Base-by-base conservation (phyloP, 768 basidiomycete genomes). In the Leucocoprinus birnbaumii region DNA sequence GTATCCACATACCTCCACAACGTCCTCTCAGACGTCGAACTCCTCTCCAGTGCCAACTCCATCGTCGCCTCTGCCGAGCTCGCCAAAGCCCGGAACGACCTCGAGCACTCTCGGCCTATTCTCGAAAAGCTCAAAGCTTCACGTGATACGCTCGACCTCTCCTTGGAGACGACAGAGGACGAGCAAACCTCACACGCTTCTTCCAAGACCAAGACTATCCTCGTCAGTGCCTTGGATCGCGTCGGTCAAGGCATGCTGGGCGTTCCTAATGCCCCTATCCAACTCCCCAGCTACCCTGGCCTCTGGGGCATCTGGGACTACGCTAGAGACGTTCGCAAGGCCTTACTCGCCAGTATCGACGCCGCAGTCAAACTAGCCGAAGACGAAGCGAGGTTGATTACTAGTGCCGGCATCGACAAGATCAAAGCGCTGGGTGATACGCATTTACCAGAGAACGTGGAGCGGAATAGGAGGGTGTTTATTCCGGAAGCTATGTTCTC, bases 401-500 rank as follows among this genome's bases (percentile, higher is more conserved):
- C 94, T 1, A 76, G 75, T 3, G 65, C 69, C 6, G 85, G 88
- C 41, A 89, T 98, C 21, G 71, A 80, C 31, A 77, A 78, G 59
- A 82, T 97, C 58, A 73, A 76, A 38, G 71, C 78, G 16, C 73
- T 97, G 18, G 94, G 84, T 18, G 87, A 96, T 56, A 74, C 75
- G 54, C 83, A 91, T 70, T 81, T 99, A 14, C 90, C 89, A 1
- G 79, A 79, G 48, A 88, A 86, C 55, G 91, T 93, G 21, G 92
- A 94, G 67, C 78, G 91, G 38, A 84, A 83, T 47, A 80, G 84
- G 53, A 79, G 92, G 24, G 84, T 96, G 11, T 99, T 99, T 77
- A 85, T 91, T 75, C 92, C 96, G n/a, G 89, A 96, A 66, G 96
- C 93, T 13, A 98, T 99, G 97, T 99, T 98, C 73, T 83, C 82